Percentiles rank a stretch among this genome's conserved stretches.
phyloP scores from a whole-genome alignment of 305 asterid genomes.

The Rubia occidens region DNA sequence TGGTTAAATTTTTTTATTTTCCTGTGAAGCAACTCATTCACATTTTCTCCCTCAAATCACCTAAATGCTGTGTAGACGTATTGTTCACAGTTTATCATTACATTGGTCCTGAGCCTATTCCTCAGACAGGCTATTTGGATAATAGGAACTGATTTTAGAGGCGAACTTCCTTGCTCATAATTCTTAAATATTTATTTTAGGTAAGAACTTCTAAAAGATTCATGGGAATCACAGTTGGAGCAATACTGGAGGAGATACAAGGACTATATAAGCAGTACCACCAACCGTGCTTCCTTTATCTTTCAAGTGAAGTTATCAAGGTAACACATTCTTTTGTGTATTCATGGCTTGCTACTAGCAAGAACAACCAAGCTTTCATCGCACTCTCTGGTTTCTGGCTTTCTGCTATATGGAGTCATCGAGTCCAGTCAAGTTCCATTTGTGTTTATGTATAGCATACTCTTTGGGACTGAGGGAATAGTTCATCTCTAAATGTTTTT shows the following conservation, averaged over 20 bases:
- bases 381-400: neutral
- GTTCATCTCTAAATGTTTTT: neutral
- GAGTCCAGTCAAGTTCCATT: neutral
- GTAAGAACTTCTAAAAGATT: conserved; percentile 86
- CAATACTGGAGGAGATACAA: conserved; percentile 91
- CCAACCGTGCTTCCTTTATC: conserved; percentile 94
- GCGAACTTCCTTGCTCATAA: neutral
- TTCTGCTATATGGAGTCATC: neutral
- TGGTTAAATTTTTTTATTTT: neutral
- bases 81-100: neutral
- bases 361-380: neutral
- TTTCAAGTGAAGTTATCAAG: conserved; percentile 98
- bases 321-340: conserved; percentile 24
- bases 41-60: neutral
- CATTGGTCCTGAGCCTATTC: neutral
- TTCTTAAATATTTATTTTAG: conserved; percentile 30
- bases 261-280: conserved; percentile 67
- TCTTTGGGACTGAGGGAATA: neutral
- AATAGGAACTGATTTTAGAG: neutral
- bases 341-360: conserved; percentile 3
- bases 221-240: conserved; percentile 92
- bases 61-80: neutral
- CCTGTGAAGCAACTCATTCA: neutral
- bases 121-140: neutral
- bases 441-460: neutral